Base-by-base conservation (phyloP, 148 eudicot genomes). In the Diospyros lotus region DNA sequence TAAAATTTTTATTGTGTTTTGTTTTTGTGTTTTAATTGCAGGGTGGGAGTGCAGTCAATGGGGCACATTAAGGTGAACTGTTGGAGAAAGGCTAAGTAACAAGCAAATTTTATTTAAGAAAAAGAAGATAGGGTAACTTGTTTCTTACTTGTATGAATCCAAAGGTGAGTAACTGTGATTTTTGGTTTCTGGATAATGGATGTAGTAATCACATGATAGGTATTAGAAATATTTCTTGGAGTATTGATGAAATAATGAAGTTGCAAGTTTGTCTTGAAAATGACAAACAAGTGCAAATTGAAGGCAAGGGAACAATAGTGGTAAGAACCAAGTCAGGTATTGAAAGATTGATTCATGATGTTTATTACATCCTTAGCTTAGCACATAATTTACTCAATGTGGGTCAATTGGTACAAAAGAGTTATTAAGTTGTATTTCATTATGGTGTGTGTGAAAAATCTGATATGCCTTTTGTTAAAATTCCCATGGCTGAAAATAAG, bases 1-100 rank as follows among this genome's bases (percentile, higher is more conserved):
- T n/a, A n/a, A n/a, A n/a, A n/a, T n/a, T n/a, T n/a, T n/a, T n/a
- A n/a, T n/a, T n/a, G n/a, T n/a, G n/a, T n/a, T n/a, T n/a, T n/a
- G n/a, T n/a, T n/a, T n/a, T n/a, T n/a, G n/a, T n/a, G n/a, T n/a
- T n/a, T n/a, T n/a, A n/a, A n/a, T n/a, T n/a, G n/a, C n/a, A n/a
- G n/a, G n/a, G n/a, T n/a, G n/a, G n/a, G n/a, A n/a, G n/a, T n/a
- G n/a, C n/a, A n/a, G n/a, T n/a, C n/a, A n/a, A n/a, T 15, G 9
- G 64, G 64, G 64, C 64, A 61, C 39, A 61, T 61, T 6, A n/a
- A 61, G 39, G 64, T 38, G 4, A n/a, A 61, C 17, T 61, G 64
- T n/a, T 61, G 64, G 64, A 0, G 3, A 15, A 61, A 61, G 1
- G 64, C 28, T 1, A 61, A n/a, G 3, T 1, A 61, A 7, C 52